These are phyloP conservation scores for Groenewaldozyma auringiensis DNA, from an alignment of 1,139 yeast genomes.

Conservation along the genomic window DNA sequence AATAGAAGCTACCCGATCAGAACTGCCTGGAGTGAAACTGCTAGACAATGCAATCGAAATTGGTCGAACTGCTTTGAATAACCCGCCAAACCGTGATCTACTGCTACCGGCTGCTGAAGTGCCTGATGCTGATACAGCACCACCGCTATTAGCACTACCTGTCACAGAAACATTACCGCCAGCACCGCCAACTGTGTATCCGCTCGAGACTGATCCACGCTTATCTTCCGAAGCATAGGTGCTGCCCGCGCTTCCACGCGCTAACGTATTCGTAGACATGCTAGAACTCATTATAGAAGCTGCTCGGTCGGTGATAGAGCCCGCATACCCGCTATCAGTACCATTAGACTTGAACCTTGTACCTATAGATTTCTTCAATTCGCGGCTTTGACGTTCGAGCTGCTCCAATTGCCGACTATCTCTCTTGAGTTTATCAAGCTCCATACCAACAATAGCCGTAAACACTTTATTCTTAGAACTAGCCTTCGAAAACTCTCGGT, in stretches of 20 bases:
- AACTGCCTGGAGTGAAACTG: constrained; percentile 28
- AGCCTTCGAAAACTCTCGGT: constrained; percentile 31
- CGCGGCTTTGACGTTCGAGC: constrained; percentile 36
- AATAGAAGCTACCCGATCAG: constrained; percentile 48
- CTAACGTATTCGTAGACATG: constrained; percentile 7
- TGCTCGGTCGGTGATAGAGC: background rate
- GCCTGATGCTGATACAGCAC: background rate
- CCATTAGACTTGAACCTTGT: background rate
- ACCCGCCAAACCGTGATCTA: constrained; percentile 29
- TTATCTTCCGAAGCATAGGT: background rate
- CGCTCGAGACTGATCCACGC: background rate
- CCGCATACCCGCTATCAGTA: background rate
- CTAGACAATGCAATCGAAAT: constrained; percentile 34
- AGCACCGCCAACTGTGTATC: background rate
- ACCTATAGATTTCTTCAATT: constrained; percentile 23
- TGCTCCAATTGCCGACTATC: constrained; percentile 42
- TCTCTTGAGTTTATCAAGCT: constrained; percentile 44
- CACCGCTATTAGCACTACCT: background rate
- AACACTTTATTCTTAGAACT: constrained; percentile 37
- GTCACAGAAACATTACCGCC: constrained; percentile 4
- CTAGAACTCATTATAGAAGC: background rate
- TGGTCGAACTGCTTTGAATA: constrained; percentile 36
- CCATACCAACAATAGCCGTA: constrained; percentile 38
- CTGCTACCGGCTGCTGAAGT: constrained; percentile 2
- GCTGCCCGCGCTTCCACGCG: constrained; percentile 3